Evolutionary conservation across 768 basidiomycete genomes (phyloP).

Genomic region (Boletus eberwhitei): DNA sequence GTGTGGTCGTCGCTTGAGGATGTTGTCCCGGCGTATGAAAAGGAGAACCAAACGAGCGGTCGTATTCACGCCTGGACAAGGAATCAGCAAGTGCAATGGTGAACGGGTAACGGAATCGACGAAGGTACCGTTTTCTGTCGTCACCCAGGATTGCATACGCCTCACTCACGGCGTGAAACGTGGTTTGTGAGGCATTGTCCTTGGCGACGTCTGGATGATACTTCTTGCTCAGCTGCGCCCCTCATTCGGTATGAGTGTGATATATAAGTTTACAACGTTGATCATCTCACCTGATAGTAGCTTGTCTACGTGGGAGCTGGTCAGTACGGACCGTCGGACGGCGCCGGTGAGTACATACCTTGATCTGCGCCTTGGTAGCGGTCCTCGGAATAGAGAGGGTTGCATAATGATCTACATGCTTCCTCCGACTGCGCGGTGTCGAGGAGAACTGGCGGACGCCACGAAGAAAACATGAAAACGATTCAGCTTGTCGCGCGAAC

Average conservation of each 20-base stretch:
- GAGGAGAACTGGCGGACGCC: conserved; percentile 20
- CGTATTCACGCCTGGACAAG: conserved; percentile 31
- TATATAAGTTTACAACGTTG: not conserved
- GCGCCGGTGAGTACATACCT: conserved; percentile 21
- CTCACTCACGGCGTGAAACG: conserved; percentile 45
- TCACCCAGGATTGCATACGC: conserved; percentile 46
- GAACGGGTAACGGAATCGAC: not conserved
- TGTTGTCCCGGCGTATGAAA: conserved; percentile 17
- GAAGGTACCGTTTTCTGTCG: conserved; percentile 41
- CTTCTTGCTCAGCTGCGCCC: conserved; percentile 43
- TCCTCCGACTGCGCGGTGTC: conserved; percentile 7
- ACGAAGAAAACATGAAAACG: not conserved
- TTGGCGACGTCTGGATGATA: conserved; percentile 45
- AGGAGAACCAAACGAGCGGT: conserved; percentile 20
- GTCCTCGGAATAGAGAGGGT: conserved; percentile 24
- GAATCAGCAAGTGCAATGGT: not conserved
- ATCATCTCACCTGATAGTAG: conserved; percentile 27
- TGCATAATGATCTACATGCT: conserved; percentile 27
- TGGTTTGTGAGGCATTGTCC: conserved; percentile 37
- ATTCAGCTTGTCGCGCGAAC: not conserved
- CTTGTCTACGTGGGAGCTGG: conserved; percentile 15
- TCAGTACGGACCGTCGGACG: not conserved
- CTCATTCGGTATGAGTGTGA: not conserved
- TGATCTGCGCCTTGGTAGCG: conserved; percentile 34
- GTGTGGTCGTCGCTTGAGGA: conserved; percentile 30